phyloP scores from a whole-genome alignment of 169 alveolate genomes.

The Plasmodium knowlesi region DNA sequence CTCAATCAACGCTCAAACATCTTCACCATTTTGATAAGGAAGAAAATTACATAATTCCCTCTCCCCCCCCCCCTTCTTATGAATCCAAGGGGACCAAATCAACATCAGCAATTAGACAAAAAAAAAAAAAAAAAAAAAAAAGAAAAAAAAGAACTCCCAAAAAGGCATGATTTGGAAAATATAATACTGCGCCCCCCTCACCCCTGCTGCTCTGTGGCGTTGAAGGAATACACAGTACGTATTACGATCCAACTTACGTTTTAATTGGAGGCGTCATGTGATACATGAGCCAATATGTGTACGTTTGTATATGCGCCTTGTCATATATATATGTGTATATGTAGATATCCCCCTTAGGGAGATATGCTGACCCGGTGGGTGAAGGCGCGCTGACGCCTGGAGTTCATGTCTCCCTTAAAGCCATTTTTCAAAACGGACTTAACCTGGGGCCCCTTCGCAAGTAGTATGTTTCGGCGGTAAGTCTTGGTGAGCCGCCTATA shows the following conservation, averaged over 20 bases:
- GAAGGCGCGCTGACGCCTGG: not conserved
- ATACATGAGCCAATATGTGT: not conserved
- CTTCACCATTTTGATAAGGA: not conserved
- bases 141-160: not conserved
- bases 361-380: not conserved
- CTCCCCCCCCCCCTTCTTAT: not conserved
- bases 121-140: too few species aligned
- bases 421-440: constrained; percentile 1
- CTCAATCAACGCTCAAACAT: not conserved
- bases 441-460: not conserved
- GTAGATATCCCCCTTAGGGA: not conserved
- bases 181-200: not conserved
- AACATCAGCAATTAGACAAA: not conserved
- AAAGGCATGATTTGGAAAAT: not conserved
- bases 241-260: not conserved
- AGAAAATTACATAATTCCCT: not conserved
- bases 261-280: not conserved
- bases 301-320: not conserved
- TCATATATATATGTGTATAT: not conserved
- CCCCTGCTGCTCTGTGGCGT: not conserved
- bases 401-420: not conserved
- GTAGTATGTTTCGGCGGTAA: not conserved
- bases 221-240: not conserved
- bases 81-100: not conserved
- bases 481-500: constrained; percentile 13